Evolutionary conservation across 805 yeast species (phyloP).

Genomic region (Hyphopichia homilentoma): DNA sequence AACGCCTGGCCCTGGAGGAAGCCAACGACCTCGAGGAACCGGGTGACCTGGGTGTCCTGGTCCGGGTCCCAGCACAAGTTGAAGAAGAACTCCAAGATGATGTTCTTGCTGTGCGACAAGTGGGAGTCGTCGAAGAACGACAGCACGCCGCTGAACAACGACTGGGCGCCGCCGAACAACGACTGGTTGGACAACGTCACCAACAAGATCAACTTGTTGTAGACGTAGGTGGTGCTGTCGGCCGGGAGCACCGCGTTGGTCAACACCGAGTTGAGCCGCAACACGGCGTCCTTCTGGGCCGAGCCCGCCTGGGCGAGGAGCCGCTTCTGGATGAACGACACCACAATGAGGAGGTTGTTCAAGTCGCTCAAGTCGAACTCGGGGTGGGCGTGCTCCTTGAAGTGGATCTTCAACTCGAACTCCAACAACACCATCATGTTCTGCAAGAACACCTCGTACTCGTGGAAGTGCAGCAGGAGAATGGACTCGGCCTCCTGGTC

Average conservation of each 20-base stretch:
- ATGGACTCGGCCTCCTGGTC: no score
- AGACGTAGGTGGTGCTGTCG: not conserved
- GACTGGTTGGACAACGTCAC: not conserved
- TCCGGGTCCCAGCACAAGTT: constrained; percentile 10
- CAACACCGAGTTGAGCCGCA: not conserved
- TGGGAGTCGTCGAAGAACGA: not conserved
- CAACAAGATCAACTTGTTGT: not conserved
- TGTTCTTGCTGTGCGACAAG: constrained; percentile 5
- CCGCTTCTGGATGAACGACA: not conserved
- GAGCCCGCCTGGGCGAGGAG: not conserved
- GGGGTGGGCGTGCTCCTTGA: not conserved
- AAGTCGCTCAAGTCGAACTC: constrained; percentile 1
- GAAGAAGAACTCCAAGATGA: constrained; percentile 13
- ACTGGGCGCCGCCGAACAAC: not conserved
- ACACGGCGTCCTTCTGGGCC: not conserved
- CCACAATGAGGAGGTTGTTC: constrained; percentile 1
- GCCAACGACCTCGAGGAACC: constrained; percentile 21
- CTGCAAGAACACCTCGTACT: constrained; percentile 2
- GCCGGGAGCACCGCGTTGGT: not conserved
- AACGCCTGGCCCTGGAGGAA: constrained; percentile 11
- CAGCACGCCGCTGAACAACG: not conserved
- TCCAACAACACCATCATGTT: constrained; percentile 6
- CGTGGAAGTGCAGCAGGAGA: no score
- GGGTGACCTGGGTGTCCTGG: constrained; percentile 5
- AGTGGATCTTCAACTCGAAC: constrained; percentile 2